Evolutionary conservation across 139 green algal species (phyloP), one percentile per base, ranked within the genome.

Genomic region (Coelastrella sp.): DNA sequence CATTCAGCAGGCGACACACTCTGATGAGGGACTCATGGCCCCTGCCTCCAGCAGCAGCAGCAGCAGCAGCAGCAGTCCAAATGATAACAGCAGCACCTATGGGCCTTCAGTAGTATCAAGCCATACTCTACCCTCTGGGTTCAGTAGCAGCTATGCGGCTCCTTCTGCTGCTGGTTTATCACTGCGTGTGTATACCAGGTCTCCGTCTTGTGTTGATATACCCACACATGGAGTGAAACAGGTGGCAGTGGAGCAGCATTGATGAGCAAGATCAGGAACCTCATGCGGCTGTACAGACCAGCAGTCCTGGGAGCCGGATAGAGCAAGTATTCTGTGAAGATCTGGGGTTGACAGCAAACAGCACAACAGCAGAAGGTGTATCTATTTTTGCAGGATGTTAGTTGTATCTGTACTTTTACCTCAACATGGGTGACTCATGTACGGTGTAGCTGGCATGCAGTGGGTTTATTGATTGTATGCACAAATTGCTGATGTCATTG

Each of bases 101-200:
- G 65, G 25, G 20, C 25, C 78, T 25, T 27, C 76, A 63, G 35
- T 15, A 63, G 78, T 61, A 35, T 6, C 78, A 84, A 56, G 9
- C 12, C 49, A 56, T 72, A 57, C 4, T 22, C 4, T 49, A 17
- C 49, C 49, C 24, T 35, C 17, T 68, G 78, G 56, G 56, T 68
- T 75, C 57, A 70, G 80, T 10, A 70, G 80, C n/a, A 59, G 80
- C 6, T 86, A 86, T 49, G 35, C 60, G 1, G 80, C 80, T n/a
- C 59, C 80, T 66, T 86, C 80, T 14, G 60, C n/a, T 86, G 80
- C 80, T 75, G 80, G 80, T 56, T 74, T 86, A 20, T 73, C 80
- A 60, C n/a, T 25, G 57, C 20, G 80, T 10, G 59, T 75, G 9
- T 74, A 75, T 22, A 74, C 58, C 10, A 86, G 65, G 59, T 24